Conservation (phyloP, 2,329 filamentous ascomycete species). For the Colletotrichum tabaci region DNA sequence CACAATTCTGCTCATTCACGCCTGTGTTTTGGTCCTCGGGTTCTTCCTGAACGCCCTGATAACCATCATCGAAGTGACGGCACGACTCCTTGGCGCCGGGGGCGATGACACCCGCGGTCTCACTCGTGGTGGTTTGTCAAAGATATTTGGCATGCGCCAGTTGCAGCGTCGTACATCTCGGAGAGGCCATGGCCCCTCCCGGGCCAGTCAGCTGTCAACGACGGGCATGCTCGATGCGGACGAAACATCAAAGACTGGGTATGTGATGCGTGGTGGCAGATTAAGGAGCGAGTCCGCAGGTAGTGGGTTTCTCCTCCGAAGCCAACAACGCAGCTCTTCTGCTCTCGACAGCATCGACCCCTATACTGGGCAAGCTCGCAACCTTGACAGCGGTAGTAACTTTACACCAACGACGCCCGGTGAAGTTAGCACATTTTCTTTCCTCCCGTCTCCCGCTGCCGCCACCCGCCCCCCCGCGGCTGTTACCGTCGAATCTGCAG, state of each 20-base stretch:
- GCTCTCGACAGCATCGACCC: constrained; percentile 67
- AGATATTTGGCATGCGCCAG: constrained; percentile 93
- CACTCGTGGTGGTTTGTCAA: constrained; percentile 85
- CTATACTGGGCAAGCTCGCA: constrained; percentile 61
- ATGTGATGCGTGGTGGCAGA: constrained; percentile 67
- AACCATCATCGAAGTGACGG: constrained; percentile 89
- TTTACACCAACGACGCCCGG: constrained; percentile 82
- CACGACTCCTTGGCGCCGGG: constrained; percentile 86
- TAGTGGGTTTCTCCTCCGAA: constrained; percentile 62
- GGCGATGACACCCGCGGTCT: constrained; percentile 79
- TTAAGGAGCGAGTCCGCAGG: constrained; percentile 74
- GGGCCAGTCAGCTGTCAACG: constrained; percentile 87
- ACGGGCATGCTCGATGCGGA: constrained; percentile 83
- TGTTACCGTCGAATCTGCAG: constrained; percentile 67
- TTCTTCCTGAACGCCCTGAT: constrained; percentile 95
- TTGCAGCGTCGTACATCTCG: constrained; percentile 80
- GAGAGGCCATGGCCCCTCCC: constrained; percentile 71
- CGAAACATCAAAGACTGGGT: constrained; percentile 74
- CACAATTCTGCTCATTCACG: constrained; percentile 88
- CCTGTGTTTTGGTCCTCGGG: constrained; percentile 86
- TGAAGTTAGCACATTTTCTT: constrained; percentile 80
- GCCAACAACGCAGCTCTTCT: constrained; percentile 68
- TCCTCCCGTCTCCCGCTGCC: constrained; percentile 70
- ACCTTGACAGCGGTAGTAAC: constrained; percentile 73
- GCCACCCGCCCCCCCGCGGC: constrained; percentile 61